These are phyloP conservation scores for Oryza glumipatula DNA, from an alignment of 176 grass and related monocot species.

Conservation along the genomic window DNA sequence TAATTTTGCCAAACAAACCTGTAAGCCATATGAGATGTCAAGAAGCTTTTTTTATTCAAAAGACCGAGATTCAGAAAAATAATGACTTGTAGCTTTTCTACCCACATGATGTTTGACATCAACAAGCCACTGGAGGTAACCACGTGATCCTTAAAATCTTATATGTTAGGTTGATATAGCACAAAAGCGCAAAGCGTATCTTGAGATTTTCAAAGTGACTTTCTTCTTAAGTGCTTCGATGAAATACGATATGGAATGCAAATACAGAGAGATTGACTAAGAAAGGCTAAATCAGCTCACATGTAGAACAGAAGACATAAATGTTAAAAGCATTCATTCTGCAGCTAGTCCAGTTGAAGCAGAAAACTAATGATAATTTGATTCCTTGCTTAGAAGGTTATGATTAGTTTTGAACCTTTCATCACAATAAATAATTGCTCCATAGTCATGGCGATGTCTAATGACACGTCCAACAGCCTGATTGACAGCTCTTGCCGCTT, in stretches of 20 bases:
- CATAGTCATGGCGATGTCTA: constrained; percentile 90
- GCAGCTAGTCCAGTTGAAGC: constrained; percentile 33
- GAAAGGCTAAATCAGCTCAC: constrained; percentile 8
- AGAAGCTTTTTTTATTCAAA: constrained; percentile 39
- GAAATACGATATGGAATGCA: constrained; percentile 9
- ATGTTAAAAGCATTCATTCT: constrained; percentile 7
- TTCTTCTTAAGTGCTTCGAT: constrained; percentile 6
- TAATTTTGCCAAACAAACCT: constrained; percentile 80
- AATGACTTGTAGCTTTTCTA: constrained; percentile 15
- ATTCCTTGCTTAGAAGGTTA: constrained; percentile 12
- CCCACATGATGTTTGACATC: constrained; percentile 9
- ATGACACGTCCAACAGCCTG: constrained; percentile 96
- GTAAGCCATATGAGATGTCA: constrained; percentile 45
- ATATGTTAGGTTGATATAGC: constrained; percentile 18
- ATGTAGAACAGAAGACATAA: constrained; percentile 19
- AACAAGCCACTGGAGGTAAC: constrained; percentile 9
- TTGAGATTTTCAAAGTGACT: constrained; percentile 14
- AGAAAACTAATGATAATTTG: constrained; percentile 37
- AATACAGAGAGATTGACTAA: neutral
- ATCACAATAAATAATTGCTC: constrained; percentile 97
- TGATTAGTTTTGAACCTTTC: constrained; percentile 71
- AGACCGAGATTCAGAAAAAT: neutral
- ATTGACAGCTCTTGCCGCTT: constrained; percentile 97
- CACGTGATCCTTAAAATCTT: constrained; percentile 18
- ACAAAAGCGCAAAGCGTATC: constrained; percentile 16